Evolutionary conservation across 1,284 basidiomycete species (phyloP), one percentile per base, ranked within the genome.

Genomic region (Amylostereum areolatum): DNA sequence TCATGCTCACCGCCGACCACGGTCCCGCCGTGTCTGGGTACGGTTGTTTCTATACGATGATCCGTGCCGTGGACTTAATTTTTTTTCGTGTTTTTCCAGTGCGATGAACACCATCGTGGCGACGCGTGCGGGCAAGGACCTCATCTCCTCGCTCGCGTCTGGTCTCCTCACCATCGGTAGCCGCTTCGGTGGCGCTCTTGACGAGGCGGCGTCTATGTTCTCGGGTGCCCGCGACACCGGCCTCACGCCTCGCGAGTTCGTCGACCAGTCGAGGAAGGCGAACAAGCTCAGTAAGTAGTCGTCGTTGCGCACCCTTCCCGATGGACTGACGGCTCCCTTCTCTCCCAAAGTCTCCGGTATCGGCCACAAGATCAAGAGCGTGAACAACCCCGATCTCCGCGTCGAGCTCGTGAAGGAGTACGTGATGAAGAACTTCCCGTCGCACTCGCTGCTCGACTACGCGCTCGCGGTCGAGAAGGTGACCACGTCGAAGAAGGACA

Each of bases 91-190:
- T n/a, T 25, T 24, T 42, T 74, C 63, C 47, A 89, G 95, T 74
- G 96, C 96, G 31, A 99, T 99, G 96, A 99, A 97, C 80, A 98
- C 96, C 56, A 98, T 99, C 68, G 95, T 99, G 68, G 95, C 96
- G 29, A 89, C 94, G 43, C 95, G 96, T 77, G 96, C 96, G 45
- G 96, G 96, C 70, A 99, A 99, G 77, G 96, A 99, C 70, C 74
- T 99, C 59, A 95, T 99, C 68, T 97, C 94, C 27, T 97, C 93
- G 56, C 81, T 99, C 56, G 91, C 92, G 10, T 93, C 95, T 52
- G 96, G 96, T 80, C 83, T 98, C 53, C 78, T 99, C 65, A 98
- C 96, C 57, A 99, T 98, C 62, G 96, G 96, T 67, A 92, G 91
- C 73, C 90, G 94, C 59, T 99, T 99, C 72, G 96, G 96, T 76